phyloP scores from a whole-genome alignment of 2,329 filamentous ascomycete species.

The Pestalotiopsis sp. region DNA sequence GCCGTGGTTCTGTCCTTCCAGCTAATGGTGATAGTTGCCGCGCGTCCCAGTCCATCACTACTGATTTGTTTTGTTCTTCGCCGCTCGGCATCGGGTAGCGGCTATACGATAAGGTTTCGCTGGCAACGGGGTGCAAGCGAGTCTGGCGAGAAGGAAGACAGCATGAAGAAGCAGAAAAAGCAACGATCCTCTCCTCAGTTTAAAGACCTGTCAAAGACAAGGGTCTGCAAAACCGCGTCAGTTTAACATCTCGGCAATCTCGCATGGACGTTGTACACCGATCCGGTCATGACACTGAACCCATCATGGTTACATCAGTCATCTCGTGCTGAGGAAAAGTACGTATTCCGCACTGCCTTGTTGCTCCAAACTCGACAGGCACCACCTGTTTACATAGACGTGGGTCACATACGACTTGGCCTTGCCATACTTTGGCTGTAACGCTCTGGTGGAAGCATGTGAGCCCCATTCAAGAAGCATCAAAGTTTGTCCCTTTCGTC shows the following conservation, averaged over 20 bases:
- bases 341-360: background rate
- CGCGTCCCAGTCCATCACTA: background rate
- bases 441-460: background rate
- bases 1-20: background rate
- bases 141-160: background rate
- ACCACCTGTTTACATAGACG: background rate
- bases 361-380: background rate
- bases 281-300: background rate
- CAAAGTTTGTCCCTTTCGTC: background rate
- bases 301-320: background rate
- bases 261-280: background rate
- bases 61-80: background rate
- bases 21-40: background rate
- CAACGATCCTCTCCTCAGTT: background rate
- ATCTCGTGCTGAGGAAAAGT: background rate
- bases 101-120: background rate
- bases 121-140: background rate
- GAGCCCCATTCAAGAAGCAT: background rate
- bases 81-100: background rate
- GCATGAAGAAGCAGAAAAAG: background rate
- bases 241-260: background rate
- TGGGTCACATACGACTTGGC: background rate
- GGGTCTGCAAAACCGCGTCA: background rate
- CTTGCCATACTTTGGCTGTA: background rate
- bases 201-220: background rate